Percentiles rank a stretch among this genome's conserved stretches.
phyloP scores from a whole-genome alignment of 2,329 filamentous ascomycete genomes.

The Pseudocercospora eumusae region DNA sequence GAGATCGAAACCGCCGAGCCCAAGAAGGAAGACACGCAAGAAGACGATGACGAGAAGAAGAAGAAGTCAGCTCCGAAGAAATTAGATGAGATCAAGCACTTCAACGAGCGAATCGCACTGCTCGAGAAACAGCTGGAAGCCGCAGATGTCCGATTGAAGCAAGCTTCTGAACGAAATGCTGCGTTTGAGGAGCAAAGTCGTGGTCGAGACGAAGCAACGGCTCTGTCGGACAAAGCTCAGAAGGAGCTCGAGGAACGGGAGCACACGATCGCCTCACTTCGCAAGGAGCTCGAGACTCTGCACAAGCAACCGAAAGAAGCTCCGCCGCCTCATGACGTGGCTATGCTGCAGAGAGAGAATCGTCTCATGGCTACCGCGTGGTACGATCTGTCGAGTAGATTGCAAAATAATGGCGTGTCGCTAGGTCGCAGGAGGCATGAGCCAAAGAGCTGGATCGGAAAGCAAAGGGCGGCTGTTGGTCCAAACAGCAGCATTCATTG shows the following conservation, averaged over 20 bases:
- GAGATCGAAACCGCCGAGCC: slow-evolving; percentile 27
- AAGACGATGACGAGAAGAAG: slow-evolving; percentile 18
- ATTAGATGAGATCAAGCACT: slow-evolving; percentile 35
- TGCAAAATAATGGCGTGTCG: slow-evolving; percentile 82
- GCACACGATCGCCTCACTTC: slow-evolving; percentile 33
- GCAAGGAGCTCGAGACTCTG: slow-evolving; percentile 35
- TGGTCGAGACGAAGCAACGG: slow-evolving; percentile 16
- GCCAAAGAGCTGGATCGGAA: slow-evolving; percentile 80
- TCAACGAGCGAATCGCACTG: slow-evolving; percentile 36
- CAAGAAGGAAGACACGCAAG: slow-evolving; percentile 18
- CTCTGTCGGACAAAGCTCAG: slow-evolving; percentile 25
- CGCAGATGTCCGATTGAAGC: slow-evolving; percentile 38
- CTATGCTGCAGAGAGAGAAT: slow-evolving; percentile 75
- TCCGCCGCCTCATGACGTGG: slow-evolving; percentile 50
- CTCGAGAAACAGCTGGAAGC: slow-evolving; percentile 39
- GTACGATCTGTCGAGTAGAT: slow-evolving; percentile 75
- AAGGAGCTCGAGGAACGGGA: slow-evolving; percentile 34
- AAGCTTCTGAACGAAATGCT: slow-evolving; percentile 36
- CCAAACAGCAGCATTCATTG: slow-evolving; percentile 23
- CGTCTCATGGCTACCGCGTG: slow-evolving; percentile 78
- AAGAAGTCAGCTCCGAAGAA: slow-evolving; percentile 14
- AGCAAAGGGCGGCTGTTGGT: slow-evolving; percentile 63
- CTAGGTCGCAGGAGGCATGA: slow-evolving; percentile 72
- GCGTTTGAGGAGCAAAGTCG: slow-evolving; percentile 35
- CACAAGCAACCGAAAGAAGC: slow-evolving; percentile 26